Evolutionary conservation across 2,329 filamentous ascomycete genomes (phyloP).

Genomic region (Didymella exigua): DNA sequence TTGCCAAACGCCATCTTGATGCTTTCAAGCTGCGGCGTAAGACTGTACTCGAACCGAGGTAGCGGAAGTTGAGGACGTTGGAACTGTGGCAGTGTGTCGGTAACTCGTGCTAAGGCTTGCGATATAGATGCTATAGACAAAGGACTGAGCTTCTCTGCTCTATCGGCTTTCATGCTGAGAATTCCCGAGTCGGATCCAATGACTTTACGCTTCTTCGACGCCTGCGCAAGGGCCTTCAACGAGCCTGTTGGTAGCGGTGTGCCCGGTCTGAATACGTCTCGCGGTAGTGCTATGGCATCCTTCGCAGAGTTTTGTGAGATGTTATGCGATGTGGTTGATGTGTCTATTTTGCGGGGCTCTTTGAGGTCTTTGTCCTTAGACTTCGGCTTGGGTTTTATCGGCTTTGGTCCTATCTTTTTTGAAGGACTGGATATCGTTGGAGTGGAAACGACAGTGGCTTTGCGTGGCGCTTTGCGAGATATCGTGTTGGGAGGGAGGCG

Average conservation of each 20-base stretch:
- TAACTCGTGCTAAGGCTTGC: too few species aligned
- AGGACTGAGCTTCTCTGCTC: too few species aligned
- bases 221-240: too few species aligned
- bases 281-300: too few species aligned
- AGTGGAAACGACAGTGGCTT: neutral
- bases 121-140: neutral
- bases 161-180: too few species aligned
- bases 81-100: neutral
- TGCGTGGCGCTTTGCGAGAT: slow-evolving; percentile 7
- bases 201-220: too few species aligned
- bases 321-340: neutral
- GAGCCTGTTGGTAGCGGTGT: too few species aligned
- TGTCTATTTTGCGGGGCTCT: neutral
- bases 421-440: neutral
- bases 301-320: neutral
- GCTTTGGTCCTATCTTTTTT: neutral
- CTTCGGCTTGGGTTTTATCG: neutral
- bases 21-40: slow-evolving; percentile 17
- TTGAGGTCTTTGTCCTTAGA: neutral
- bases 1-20: slow-evolving; percentile 20
- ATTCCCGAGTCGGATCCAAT: too few species aligned
- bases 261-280: too few species aligned
- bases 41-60: slow-evolving; percentile 3
- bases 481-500: slow-evolving; percentile 6
- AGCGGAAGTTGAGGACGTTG: neutral